Base-by-base conservation (phyloP, 805 yeast genomes). In the Phaffomyces antillensis region DNA sequence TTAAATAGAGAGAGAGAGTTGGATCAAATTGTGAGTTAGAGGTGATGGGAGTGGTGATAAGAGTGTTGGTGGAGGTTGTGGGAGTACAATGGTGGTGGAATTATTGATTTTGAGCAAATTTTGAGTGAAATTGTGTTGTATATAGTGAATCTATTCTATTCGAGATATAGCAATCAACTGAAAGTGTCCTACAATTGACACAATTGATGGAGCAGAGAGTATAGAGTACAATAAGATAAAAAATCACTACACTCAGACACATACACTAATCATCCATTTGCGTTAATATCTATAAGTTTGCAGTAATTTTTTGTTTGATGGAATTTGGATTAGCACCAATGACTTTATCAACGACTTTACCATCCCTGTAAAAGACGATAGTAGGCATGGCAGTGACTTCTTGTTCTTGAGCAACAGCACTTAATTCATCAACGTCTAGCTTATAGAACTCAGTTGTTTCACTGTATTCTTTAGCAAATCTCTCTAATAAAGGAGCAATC, bases 401-500 rank as follows among this genome's bases (percentile, higher is more conserved):
- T 61, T 68, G 70, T 48, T 81, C 71, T 64, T 81, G 81, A 48
- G 95, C 88, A 59, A 90, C 79, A 28, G 77, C 80, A 37, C 79
- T 79, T 54, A 86, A 75, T 65, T 81, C 81, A 64, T 93, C 98
- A 52, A 90, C 96, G 62, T 91, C 98, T 44, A 93, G 80, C 76
- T 91, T 89, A 78, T 77, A 75, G 77, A 93, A 91, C 56, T 74
- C 77, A 56, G 83, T 87, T 44, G 41, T 43, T 17, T 71, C 67
- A 26, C 81, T 52, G 77, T 81, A 82, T 60, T 72, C 70, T 40
- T 63, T 63, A 37, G 89, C 72, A 61, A 90, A 83, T 66, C 84
- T 83, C 63, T 90, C 96, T 57, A 91, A 71, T 71, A 87, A 72
- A 58, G 99, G 99, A 45, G 96, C 90, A 69, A 93, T 84, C 81